Conservation (phyloP, 257 asterid genomes). For the Solanum clarkiae region DNA sequence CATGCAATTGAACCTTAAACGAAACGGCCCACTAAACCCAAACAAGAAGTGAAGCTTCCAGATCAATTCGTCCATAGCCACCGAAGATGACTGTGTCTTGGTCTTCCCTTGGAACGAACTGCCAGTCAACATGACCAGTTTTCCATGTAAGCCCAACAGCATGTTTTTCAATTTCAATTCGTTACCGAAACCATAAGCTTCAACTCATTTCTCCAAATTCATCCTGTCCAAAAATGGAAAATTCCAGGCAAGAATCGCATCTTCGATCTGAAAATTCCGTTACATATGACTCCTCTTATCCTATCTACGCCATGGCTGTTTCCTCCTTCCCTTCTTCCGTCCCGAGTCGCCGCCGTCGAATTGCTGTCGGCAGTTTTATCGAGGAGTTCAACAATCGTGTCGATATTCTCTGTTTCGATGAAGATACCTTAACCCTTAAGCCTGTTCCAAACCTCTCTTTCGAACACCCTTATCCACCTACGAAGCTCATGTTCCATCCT, state of each 20-base stretch:
- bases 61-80: neutral
- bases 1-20: no score
- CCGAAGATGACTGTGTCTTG: neutral
- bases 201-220: neutral
- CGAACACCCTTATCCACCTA: conserved; percentile 85
- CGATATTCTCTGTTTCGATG: conserved; percentile 62
- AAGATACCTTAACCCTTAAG: conserved; percentile 36
- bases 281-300: conserved; percentile 39
- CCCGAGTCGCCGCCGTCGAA: conserved; percentile 22
- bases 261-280: conserved; percentile 36
- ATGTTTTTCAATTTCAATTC: neutral
- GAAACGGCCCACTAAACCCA: neutral
- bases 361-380: conserved; percentile 70
- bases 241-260: conserved; percentile 32
- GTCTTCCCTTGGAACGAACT: neutral
- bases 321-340: conserved; percentile 20
- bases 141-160: neutral
- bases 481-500: conserved; percentile 75
- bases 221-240: conserved; percentile 18
- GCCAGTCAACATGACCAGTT: neutral
- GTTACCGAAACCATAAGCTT: neutral
- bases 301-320: conserved; percentile 73
- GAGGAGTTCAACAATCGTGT: conserved; percentile 70
- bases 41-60: neutral
- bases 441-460: conserved; percentile 51